Base-by-base conservation (phyloP, 2,329 filamentous ascomycete genomes). In the Cercospora beticola region DNA sequence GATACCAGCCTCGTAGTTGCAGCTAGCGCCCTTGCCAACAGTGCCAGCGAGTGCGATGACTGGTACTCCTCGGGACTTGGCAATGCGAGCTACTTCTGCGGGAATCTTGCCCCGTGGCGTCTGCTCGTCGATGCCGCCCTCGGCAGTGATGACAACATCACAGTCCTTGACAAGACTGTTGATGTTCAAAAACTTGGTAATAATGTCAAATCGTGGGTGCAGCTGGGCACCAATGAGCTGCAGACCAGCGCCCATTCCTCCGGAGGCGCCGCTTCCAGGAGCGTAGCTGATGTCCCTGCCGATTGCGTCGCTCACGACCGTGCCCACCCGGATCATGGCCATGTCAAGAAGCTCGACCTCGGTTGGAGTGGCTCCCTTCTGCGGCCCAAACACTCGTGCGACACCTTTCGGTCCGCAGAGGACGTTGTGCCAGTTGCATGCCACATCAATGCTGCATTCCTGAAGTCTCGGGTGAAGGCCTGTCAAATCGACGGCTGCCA, bases 101-200 rank as follows among this genome's bases (percentile, higher is more conserved):
- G 85, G 84, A 70, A 86, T 85, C 73, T 86, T 86, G 2, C 85
- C 85, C 54, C 80, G 77, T 0, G 84, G 81, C 0, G 84, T 85
- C 70, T 86, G 85, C 57, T 81, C 79, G 70, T 86, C 85, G 16
- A 86, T 80, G 9, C 83, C 83, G 0, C 85, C 84, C 72, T 87
- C 85, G 1, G 84, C 85, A 0, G 84, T 86, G 70, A 86, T 78
- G 0, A 86, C 83, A 7, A 86, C 78, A 67, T 86, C 82, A 70
- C 82, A 85, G 30, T 81, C 74, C 14, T 81, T 79, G 64, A 86
- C 83, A 3, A 85, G 77, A 2, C 77, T 76, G 49, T 83, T 79
- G 30, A 86, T 76, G 62, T 82, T 79, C 59, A 86, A 82, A 71
- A 85, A 86, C 68, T 84, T 82, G 73, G 82, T 83, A 71, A 86